Percentiles rank a stretch among this genome's conserved stretches.
Conservation (phyloP, 495 filamentous ascomycete species). For the Xylaria telfairii region DNA sequence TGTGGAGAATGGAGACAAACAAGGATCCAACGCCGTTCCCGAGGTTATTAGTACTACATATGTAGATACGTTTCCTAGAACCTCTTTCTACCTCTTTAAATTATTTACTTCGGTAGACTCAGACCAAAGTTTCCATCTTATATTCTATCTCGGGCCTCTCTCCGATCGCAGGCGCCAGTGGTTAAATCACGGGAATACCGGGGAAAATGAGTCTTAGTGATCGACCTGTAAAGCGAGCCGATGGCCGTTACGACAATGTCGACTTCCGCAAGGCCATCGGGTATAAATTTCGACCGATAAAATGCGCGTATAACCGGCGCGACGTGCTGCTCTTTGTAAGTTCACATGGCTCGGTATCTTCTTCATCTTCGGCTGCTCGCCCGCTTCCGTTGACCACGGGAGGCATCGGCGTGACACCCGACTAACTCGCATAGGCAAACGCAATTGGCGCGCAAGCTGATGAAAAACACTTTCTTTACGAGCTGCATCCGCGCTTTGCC, state of each 20-base stretch:
- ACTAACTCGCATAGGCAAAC: slow-evolving; percentile 30
- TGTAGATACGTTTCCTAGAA: background rate
- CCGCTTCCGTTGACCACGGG: too few species aligned
- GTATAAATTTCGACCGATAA: slow-evolving; percentile 33
- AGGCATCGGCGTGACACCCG: background rate
- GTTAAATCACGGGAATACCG: background rate
- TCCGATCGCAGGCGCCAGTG: background rate
- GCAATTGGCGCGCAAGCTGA: slow-evolving; percentile 38
- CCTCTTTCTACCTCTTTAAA: background rate
- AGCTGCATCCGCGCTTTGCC: slow-evolving; percentile 38
- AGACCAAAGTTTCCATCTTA: background rate
- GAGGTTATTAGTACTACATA: background rate
- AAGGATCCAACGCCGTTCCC: background rate
- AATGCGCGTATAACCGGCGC: slow-evolving; percentile 37
- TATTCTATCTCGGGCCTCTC: background rate
- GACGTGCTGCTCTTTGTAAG: slow-evolving; percentile 41
- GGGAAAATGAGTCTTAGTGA: slow-evolving; percentile 17
- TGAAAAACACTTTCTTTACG: slow-evolving; percentile 41
- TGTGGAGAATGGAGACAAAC: background rate
- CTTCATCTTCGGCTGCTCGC: background rate
- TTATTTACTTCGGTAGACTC: background rate
- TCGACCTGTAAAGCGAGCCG: slow-evolving; percentile 31
- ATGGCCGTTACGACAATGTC: slow-evolving; percentile 41
- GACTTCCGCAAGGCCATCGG: slow-evolving; percentile 39
- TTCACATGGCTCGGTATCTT: background rate